Base-by-base conservation (phyloP, 2,329 filamentous ascomycete species). In the Nakataea oryzae region DNA sequence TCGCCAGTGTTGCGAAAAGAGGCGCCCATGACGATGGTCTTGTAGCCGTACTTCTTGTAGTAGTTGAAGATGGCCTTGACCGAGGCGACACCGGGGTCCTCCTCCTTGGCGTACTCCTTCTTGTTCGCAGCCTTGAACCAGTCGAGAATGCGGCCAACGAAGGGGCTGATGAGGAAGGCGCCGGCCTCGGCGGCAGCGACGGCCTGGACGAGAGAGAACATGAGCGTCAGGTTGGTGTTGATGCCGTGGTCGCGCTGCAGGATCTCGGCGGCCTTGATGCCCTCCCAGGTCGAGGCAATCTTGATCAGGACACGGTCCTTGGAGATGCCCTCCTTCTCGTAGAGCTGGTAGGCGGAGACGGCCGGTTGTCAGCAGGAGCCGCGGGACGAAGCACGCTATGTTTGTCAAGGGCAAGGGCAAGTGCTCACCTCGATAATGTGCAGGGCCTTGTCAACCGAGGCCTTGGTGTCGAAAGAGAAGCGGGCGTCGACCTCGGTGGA, bases 41-140 rank as follows among this genome's bases (percentile, higher is more conserved):
- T 96, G 88, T 99, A 97, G 77, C 90, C 91, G 78, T 82, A 91
- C 86, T 97, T 97, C 91, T 99, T 99, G 89, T 99, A 99, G 90
- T 99, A 99, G 86, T 99, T 95, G 87, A 89, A 99, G 82, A 99
- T 99, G 78, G 72, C 75, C 84, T 93, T 85, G 74, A 99, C 95
- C 68, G 89, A 93, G 81, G 91, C 85, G 78, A 99, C 95, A 83
- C 95, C 95, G 63, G 95, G 95, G 83, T 99, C 95, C 77, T 96
- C 90, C 78, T 90, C 81, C 76, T 91, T 85, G 75, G 82, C 73
- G 87, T 93, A 99, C 69, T 95, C 90, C 86, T 96, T 93, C 88
- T 96, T 96, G 77, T 87, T 90, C 70, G 87, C 81, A 64, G 91
- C 91, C 91, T 99, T 99, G 90, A 88, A 97, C 93, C 93, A 99